Evolutionary conservation across 2,329 filamentous ascomycete species (phyloP), one percentile per base, ranked within the genome.

Genomic region (Bipolaris zeicola): DNA sequence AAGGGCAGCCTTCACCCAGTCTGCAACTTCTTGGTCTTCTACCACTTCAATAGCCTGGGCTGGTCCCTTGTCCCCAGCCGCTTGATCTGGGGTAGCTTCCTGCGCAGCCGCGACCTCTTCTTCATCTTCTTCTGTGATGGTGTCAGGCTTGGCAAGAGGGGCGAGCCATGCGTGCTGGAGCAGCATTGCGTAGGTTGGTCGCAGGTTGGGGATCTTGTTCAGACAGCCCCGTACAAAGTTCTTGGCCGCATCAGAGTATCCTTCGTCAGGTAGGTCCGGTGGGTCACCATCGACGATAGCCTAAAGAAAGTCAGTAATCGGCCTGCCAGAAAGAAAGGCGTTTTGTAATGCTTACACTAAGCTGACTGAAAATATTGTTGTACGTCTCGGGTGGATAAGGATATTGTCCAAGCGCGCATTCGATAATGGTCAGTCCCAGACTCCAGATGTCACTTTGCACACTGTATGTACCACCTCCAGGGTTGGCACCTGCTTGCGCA

Each of bases 361-460:
- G 82, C 74, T 99, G 95, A 70, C 92, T 96, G 81, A 99, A 98
- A 65, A 99, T 99, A 71, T 96, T 98, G 74, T 94, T 95, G 64
- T 96, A 98, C 1, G 96, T 95, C 76, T 99, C 95, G 0, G 95
- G 94, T 4, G 95, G 94, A 70, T 99, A 99, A 1, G 95, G 95
- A 76, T 99, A 99, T 67, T 89, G 85, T 43, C 95, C 95, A 82
- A 96, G 87, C 22, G 94, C 94, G 75, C 94, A 98, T 77, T 99
- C 95, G 67, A 99, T 96, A 62, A 99, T 89, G 26, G 92, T 96
- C 72, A 99, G 77, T 14, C 95, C 95, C 65, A 99, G 78, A 76
- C 92, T 96, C 95, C 95, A 99, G 57, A 99, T 94, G 73, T 99
- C 95, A 73, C 92, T 96, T 78, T 98, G 95, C 37, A 99, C 95